These are phyloP conservation scores for Neonectria magnoliae DNA, from an alignment of 2,329 filamentous ascomycete genomes.

Conservation along the genomic window DNA sequence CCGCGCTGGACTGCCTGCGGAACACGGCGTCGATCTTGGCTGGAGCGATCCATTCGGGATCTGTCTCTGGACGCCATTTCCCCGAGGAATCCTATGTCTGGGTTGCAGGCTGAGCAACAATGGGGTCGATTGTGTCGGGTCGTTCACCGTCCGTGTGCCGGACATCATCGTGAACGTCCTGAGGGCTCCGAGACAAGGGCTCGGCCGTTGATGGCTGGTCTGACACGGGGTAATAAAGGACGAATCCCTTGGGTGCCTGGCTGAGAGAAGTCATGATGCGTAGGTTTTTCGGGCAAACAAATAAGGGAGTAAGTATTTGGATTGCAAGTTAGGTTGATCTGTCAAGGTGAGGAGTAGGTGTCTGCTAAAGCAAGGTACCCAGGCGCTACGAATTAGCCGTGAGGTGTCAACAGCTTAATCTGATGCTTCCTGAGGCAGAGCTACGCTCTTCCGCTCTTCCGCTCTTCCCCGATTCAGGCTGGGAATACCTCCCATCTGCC, in stretches of 20 bases:
- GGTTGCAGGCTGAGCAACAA: not conserved
- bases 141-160: not conserved
- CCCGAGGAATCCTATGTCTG: not conserved
- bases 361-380: not conserved
- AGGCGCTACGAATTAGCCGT: not conserved
- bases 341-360: not conserved
- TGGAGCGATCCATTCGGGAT: not conserved
- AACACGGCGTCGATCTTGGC: not conserved
- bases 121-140: not conserved
- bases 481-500: not conserved
- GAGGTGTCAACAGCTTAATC: not conserved
- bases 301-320: not conserved
- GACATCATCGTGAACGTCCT: not conserved
- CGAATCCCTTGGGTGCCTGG: not conserved
- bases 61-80: not conserved
- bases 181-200: not conserved
- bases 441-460: constrained; percentile 11
- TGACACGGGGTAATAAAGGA: not conserved
- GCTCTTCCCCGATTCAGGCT: constrained; percentile 6
- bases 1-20: not conserved
- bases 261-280: not conserved
- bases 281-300: not conserved
- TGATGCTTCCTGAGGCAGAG: not conserved
- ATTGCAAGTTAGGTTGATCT: not conserved
- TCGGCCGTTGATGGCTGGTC: not conserved